phyloP scores from a whole-genome alignment of 345 rosid species.

The Populus euphratica region DNA sequence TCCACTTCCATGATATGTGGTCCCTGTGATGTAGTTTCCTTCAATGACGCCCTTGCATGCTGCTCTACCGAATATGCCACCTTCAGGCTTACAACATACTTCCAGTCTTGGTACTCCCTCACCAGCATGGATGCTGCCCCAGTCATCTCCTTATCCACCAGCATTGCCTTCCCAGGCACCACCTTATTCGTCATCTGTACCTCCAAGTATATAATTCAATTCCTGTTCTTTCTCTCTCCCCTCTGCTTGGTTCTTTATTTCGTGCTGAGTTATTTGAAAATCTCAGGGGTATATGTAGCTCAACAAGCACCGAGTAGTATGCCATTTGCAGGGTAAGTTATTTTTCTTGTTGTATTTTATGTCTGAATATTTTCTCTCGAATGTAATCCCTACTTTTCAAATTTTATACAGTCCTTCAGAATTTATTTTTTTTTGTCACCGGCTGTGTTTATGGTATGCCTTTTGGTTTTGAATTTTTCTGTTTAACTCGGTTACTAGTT shows the following conservation, averaged over 20 bases:
- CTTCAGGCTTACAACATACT: conserved; percentile 38
- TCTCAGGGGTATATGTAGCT: conserved; percentile 55
- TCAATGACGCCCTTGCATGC: conserved; percentile 65
- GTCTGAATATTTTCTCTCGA: neutral
- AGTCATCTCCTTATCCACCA: conserved; percentile 40
- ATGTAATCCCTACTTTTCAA: neutral
- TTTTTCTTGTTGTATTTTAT: neutral
- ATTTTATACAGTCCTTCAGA: neutral
- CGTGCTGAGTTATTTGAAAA: conserved; percentile 11
- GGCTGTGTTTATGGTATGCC: too few relatives aligned
- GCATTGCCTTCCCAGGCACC: conserved; percentile 43
- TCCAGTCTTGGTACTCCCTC: conserved; percentile 44
- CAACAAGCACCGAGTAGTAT: conserved; percentile 50
- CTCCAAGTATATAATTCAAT: conserved; percentile 56
- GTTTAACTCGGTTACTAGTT: too few relatives aligned
- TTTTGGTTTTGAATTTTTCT: too few relatives aligned
- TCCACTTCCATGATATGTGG: neutral
- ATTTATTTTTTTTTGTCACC: too few relatives aligned
- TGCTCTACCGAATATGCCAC: conserved; percentile 53
- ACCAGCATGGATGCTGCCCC: conserved; percentile 47
- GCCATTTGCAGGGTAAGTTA: conserved; percentile 52
- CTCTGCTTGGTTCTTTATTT: neutral
- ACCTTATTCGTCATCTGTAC: conserved; percentile 36
- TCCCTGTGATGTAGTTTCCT: conserved; percentile 60
- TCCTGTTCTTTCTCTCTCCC: neutral